Base-by-base conservation (phyloP, 2,329 filamentous ascomycete genomes). In the Sarocladium kiliense region DNA sequence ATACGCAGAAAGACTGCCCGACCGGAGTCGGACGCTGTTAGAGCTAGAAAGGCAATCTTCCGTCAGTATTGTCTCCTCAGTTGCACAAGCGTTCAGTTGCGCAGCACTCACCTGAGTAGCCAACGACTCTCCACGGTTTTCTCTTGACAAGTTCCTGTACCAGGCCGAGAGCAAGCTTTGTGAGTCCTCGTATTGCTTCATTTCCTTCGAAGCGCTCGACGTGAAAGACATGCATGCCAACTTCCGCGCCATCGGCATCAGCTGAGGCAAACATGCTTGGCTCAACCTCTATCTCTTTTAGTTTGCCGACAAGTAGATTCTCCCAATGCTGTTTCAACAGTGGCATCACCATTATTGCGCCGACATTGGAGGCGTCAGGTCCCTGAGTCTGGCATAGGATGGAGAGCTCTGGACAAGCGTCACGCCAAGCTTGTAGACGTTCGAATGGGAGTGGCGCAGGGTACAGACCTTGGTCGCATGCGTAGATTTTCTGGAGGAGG, bases 221-320 rank as follows among this genome's bases (percentile, higher is more conserved):
- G 50, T 53, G 50, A n/a, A 53, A 53, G 18, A 53, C 50, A n/a
- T 53, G 50, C 19, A 53, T 10, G 4, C 32, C 50, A 19, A 53
- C 30, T 18, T 39, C 36, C 30, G 9, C 50, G 14, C 21, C 32
- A 16, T 39, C 19, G 30, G 18, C 34, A 11, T 41, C 11, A 19
- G 30, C 32, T 9, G 44, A 47, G 5, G 19, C 32, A 16, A 53
- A 41, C 32, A 39, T 39, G 32, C 23, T 18, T 3, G 50, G 21
- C 30, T 39, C 23, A 12, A 41, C 14, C n/a, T 53, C 34, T 3
- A 21, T 53, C 23, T 53, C 50, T 23, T 53, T 53, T 14, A 19
- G 32, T 5, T 41, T 10, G 14, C 50, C 50, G 19, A 19, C 21
- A 7, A 53, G 34, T 16, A 53, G 21, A 11, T 19, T 21, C 26